Percentiles rank a stretch among this genome's conserved stretches.
Conservation (phyloP, 495 filamentous ascomycete genomes). For the Emericellopsis terricola region DNA sequence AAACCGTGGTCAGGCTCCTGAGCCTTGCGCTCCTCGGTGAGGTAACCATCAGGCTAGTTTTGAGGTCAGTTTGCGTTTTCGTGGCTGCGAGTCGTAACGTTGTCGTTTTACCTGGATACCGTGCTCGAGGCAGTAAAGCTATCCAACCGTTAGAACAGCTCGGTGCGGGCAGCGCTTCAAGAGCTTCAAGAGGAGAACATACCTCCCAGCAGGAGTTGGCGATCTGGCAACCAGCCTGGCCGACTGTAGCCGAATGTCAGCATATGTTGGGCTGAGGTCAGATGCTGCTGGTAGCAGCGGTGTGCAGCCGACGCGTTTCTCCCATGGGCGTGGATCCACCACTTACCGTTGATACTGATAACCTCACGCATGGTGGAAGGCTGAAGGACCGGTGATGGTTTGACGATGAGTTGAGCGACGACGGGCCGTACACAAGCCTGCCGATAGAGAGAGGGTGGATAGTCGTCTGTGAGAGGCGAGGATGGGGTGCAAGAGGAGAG, state of each 20-base stretch:
- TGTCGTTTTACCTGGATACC: slow-evolving; percentile 75
- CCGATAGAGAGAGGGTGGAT: background rate
- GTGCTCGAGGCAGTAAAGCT: slow-evolving; percentile 99
- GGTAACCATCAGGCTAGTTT: slow-evolving; percentile 83
- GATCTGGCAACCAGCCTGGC: slow-evolving; percentile 99
- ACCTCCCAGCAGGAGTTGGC: slow-evolving; percentile 99
- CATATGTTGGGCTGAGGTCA: slow-evolving; percentile 21
- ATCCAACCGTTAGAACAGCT: slow-evolving; percentile 16
- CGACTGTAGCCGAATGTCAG: slow-evolving; percentile 48
- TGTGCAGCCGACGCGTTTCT: slow-evolving; percentile 2
- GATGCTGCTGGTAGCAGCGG: slow-evolving; percentile 9
- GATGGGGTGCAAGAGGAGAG: slow-evolving; percentile 1
- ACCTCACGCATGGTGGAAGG: slow-evolving; percentile 78
- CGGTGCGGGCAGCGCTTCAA: too few relatives aligned
- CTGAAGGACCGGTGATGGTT: too few relatives aligned
- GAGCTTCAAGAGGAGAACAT: too few relatives aligned
- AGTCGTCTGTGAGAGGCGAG: background rate
- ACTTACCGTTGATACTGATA: slow-evolving; percentile 90
- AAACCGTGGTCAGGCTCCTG: slow-evolving; percentile 91
- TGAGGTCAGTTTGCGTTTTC: slow-evolving; percentile 1
- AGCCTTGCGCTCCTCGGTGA: slow-evolving; percentile 93
- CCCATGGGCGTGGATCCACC: slow-evolving; percentile 8
- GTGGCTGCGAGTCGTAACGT: background rate
- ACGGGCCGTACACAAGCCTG: too few relatives aligned
- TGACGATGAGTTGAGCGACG: too few relatives aligned